Evolutionary conservation across 441 rosid genomes (phyloP).

Genomic region (Erodium texanum): DNA sequence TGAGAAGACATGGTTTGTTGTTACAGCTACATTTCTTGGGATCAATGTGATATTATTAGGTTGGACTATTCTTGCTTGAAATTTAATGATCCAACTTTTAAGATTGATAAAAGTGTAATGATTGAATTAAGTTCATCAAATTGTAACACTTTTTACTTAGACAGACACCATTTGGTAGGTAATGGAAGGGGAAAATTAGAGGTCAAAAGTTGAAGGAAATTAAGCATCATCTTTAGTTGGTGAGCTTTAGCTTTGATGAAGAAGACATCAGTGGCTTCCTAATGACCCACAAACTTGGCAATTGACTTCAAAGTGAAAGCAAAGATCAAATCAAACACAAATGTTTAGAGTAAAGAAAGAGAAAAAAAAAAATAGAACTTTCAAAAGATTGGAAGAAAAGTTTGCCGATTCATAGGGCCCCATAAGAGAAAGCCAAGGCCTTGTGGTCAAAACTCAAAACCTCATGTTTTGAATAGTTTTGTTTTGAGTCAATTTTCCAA

Average conservation of each 20-base stretch:
- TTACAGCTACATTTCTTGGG: neutral
- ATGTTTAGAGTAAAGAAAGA: neutral
- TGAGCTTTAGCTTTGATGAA: conserved; percentile 2
- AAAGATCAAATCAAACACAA: neutral
- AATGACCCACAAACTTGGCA: neutral
- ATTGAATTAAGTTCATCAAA: too few species aligned
- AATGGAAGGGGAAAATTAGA: neutral
- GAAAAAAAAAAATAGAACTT: neutral
- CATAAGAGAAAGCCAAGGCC: neutral
- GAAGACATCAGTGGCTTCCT: neutral
- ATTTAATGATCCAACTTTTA: too few species aligned
- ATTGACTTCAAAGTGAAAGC: conserved; percentile 2
- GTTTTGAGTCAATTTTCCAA: neutral
- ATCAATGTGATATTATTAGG: neutral
- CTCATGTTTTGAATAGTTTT: neutral
- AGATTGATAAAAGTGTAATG: neutral
- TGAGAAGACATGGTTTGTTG: neutral
- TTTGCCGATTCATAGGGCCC: neutral
- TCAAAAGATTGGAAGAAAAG: neutral
- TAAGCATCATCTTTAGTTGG: neutral
- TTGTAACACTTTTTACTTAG: neutral
- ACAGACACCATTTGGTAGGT: neutral
- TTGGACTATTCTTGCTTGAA: neutral
- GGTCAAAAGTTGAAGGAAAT: neutral
- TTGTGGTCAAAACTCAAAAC: too few species aligned